Evolutionary conservation across 179 eudicot genomes (phyloP).

Genomic region (Nepenthes alata): DNA sequence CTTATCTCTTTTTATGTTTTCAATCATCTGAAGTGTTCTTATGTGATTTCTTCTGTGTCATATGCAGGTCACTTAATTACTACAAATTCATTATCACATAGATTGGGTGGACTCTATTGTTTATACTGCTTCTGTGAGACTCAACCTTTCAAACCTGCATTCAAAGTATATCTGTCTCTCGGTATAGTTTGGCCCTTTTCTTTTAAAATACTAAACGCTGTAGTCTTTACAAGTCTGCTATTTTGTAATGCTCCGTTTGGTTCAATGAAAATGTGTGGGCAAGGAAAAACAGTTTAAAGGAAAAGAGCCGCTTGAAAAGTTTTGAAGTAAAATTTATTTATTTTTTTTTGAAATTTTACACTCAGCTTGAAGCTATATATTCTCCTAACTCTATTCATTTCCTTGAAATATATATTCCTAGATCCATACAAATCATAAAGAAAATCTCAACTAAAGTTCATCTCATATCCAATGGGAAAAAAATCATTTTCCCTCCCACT

Average conservation of each 20-base stretch:
- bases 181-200: slow-evolving; percentile 30
- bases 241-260: too few relatives aligned
- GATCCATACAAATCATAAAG: too few relatives aligned
- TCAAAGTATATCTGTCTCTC: slow-evolving; percentile 58
- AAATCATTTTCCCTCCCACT: not conserved
- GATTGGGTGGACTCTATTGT: slow-evolving; percentile 75
- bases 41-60: not conserved
- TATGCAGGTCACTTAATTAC: slow-evolving; percentile 55
- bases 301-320: too few relatives aligned
- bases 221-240: too few relatives aligned
- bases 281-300: too few relatives aligned
- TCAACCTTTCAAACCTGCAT: slow-evolving; percentile 81
- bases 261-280: too few relatives aligned
- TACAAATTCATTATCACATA: slow-evolving; percentile 30
- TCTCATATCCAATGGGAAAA: not conserved
- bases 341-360: too few relatives aligned
- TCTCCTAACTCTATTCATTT: too few relatives aligned
- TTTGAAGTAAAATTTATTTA: too few relatives aligned
- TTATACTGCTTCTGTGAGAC: slow-evolving; percentile 73
- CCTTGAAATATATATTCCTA: too few relatives aligned
- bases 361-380: too few relatives aligned
- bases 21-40: not conserved
- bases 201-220: not conserved
- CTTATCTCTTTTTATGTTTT: not conserved
- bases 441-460: too few relatives aligned